Conservation (phyloP, 2,329 filamentous ascomycete genomes). For the Ophiocordyceps unilateralis region DNA sequence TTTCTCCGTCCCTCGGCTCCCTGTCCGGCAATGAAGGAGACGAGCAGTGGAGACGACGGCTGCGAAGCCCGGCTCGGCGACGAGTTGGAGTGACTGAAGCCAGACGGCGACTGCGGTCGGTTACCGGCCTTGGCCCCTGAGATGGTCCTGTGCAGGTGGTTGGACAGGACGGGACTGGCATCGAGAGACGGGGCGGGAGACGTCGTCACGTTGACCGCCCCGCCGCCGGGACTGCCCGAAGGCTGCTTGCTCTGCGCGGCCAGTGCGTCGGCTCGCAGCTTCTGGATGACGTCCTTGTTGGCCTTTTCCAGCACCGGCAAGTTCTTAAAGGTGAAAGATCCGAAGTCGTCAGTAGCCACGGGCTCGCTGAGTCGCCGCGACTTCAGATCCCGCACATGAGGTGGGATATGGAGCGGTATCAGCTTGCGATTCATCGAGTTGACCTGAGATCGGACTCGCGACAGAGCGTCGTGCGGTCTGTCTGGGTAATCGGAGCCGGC, state of each 20-base stretch:
- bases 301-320: constrained; percentile 90
- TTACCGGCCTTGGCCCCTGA: constrained; percentile 66
- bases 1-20: constrained; percentile 67
- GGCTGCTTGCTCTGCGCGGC: constrained; percentile 42
- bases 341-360: constrained; percentile 79
- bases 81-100: constrained; percentile 60
- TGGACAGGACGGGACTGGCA: constrained; percentile 67
- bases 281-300: constrained; percentile 97
- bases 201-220: constrained; percentile 19
- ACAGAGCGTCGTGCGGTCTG: constrained; percentile 85
- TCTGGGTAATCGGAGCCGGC: constrained; percentile 67
- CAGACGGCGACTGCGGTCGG: constrained; percentile 74
- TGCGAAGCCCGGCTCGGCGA: constrained; percentile 71
- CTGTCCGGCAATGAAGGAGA: constrained; percentile 82
- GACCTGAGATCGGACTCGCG: constrained; percentile 72
- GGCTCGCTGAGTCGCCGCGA: constrained; percentile 83
- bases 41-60: constrained; percentile 60
- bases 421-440: constrained; percentile 74
- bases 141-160: constrained; percentile 63
- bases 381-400: constrained; percentile 83
- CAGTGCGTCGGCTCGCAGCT: constrained; percentile 79
- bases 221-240: constrained; percentile 23
- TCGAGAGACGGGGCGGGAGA: constrained; percentile 59
- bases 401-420: constrained; percentile 91
- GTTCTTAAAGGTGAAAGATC: constrained; percentile 93